Evolutionary conservation across 495 filamentous ascomycete genomes (phyloP), one percentile per base, ranked within the genome.

Genomic region (Tuber borchii): DNA sequence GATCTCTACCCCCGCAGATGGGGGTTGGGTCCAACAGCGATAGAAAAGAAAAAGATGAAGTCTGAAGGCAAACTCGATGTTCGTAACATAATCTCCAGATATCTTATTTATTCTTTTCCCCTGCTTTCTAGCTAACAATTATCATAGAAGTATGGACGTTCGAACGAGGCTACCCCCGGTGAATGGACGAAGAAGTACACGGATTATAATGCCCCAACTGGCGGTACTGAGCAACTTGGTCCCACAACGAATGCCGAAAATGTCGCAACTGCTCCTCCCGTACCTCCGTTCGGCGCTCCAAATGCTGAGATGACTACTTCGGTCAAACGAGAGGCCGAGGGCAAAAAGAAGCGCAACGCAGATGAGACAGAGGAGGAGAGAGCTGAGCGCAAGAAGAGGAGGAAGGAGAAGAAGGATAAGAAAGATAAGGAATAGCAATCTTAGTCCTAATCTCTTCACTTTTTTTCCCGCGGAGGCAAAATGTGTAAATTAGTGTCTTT

Each of bases 41-140:
- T 91, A 65, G 92, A 97, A 86, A 99, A 99, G 90, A 98, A 98
- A 90, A 96, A 97, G 89, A 90, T 99, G 86, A 98, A 97, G 88
- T 91, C 92, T n/a, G 91, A 91, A 78, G 95, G 95, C 84, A 95
- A 97, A 86, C 90, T 99, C 40, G 95, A 99, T 87, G 90, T 91
- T 82, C 85, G 90, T 85, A 26, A 46, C 56, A 65, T 44, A 9
- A 37, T 31, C 48, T 3, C 26, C 14, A 34, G 56, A 34, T 65
- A 65, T 61, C 56, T 65, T 7, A n/a, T 17, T 37, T 37, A 37
- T 8, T n/a, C n/a, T n/a, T 34, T 34, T 65, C 26, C 22, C 5
- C 4, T 46, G 19, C 4, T 48, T 7, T 17, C 10, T 71, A 42
- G 17, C 76, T 71, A 61, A 72, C 46, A 19, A 3, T 72, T 69